Conservation (phyloP, 306 rosid species). For the Ceratonia siliqua region DNA sequence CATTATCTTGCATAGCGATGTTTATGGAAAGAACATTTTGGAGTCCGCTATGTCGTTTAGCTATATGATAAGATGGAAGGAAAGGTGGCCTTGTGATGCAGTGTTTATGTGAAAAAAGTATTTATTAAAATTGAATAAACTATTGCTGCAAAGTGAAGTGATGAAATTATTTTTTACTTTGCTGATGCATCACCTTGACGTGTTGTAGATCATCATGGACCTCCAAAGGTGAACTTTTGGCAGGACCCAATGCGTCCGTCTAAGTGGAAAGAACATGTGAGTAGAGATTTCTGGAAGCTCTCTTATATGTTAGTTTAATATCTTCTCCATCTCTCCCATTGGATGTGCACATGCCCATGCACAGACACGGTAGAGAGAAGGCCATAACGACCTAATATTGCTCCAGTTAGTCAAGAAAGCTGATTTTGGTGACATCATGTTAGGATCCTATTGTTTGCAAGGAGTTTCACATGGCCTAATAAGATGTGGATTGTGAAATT, state of each 20-base stretch:
- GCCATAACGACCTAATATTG: constrained; percentile 1
- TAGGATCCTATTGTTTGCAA: too few relatives aligned
- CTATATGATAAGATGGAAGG: constrained; percentile 7
- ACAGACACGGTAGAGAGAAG: background rate
- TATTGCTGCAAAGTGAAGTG: background rate
- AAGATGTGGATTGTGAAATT: too few relatives aligned
- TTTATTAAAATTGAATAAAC: constrained; percentile 4
- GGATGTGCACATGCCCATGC: background rate
- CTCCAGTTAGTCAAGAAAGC: background rate
- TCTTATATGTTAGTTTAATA: constrained; percentile 15
- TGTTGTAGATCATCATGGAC: constrained; percentile 61
- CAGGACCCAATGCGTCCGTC: constrained; percentile 64
- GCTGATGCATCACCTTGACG: constrained; percentile 1
- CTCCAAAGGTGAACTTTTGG: constrained; percentile 75
- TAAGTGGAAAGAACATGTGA: constrained; percentile 76
- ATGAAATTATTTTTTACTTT: background rate
- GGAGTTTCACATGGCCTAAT: too few relatives aligned
- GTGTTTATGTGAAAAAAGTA: constrained; percentile 1
- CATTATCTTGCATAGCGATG: background rate
- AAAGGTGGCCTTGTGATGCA: background rate
- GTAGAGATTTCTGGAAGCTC: background rate
- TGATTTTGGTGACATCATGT: background rate
- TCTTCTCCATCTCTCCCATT: too few relatives aligned
- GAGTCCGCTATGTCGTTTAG: background rate
- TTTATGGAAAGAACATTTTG: background rate